Percentiles rank a stretch among this genome's conserved stretches.
Conservation (phyloP, 495 filamentous ascomycete species). For the Lepidopterella palustris region DNA sequence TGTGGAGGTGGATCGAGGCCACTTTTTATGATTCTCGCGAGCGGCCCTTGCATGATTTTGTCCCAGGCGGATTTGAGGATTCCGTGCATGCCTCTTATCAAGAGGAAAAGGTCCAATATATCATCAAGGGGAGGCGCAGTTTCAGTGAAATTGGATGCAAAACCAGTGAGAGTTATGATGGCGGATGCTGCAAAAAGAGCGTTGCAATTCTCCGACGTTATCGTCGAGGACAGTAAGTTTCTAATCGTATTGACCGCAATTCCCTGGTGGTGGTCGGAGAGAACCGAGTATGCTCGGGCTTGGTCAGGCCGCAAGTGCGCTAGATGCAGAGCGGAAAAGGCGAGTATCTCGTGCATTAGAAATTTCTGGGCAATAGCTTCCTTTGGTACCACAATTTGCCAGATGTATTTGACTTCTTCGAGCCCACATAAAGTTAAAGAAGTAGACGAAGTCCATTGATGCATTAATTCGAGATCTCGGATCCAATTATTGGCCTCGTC, state of each 20-base stretch:
- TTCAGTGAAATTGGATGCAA: conserved; percentile 7
- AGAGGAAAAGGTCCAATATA: conserved; percentile 16
- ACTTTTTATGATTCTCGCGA: background rate
- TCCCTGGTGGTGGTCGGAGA: conserved; percentile 21
- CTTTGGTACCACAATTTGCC: conserved; percentile 13
- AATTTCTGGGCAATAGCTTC: conserved; percentile 13
- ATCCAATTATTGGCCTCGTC: conserved; percentile 16
- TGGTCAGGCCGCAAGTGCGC: conserved; percentile 4
- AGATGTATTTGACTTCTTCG: conserved; percentile 15
- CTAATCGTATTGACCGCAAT: conserved; percentile 17
- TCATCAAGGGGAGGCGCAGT: conserved; percentile 18
- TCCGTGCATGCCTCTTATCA: conserved; percentile 17
- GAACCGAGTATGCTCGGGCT: conserved; percentile 1
- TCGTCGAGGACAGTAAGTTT: conserved; percentile 2
- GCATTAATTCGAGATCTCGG: conserved; percentile 27
- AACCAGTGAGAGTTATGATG: conserved; percentile 13
- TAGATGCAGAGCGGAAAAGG: conserved; percentile 24
- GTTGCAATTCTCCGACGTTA: conserved; percentile 9
- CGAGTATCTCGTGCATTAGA: conserved; percentile 28
- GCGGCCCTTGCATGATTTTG: conserved; percentile 1
- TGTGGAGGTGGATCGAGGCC: conserved; percentile 1
- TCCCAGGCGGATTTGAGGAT: background rate
- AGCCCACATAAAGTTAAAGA: background rate
- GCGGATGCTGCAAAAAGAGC: conserved; percentile 15
- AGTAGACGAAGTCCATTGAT: conserved; percentile 23